Evolutionary conservation across 129 eudicot genomes (phyloP).

Genomic region (Pittosporum tobira): DNA sequence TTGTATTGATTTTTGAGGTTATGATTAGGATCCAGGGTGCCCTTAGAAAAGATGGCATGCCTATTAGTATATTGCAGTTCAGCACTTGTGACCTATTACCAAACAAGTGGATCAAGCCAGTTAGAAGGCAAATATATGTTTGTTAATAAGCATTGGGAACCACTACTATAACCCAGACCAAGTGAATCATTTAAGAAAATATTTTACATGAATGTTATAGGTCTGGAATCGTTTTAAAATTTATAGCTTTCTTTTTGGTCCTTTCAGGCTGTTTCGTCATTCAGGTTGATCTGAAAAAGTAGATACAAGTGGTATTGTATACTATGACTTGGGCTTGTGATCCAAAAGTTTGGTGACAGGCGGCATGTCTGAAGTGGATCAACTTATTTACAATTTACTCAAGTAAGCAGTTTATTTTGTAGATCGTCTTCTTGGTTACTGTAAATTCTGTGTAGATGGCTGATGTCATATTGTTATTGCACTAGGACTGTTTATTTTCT

Average conservation of each 20-base stretch:
- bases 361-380: no score
- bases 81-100: not conserved
- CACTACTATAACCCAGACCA: not conserved
- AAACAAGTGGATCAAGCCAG: not conserved
- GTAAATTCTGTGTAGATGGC: not conserved
- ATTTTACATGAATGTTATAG: not conserved
- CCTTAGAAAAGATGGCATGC: not conserved
- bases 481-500: not conserved
- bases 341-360: no score
- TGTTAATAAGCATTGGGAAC: not conserved
- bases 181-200: not conserved
- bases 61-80: not conserved
- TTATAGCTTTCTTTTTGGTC: no score
- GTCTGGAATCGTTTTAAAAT: not conserved
- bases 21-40: not conserved
- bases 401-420: no score
- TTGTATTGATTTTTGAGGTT: not conserved
- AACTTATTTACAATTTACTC: no score
- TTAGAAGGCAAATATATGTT: not conserved
- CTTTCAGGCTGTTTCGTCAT: no score
- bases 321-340: no score
- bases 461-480: not conserved
- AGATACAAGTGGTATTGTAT: no score
- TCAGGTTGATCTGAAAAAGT: no score
- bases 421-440: not conserved